phyloP scores from a whole-genome alignment of 768 basidiomycete species.

The Kwoniella sp. region DNA sequence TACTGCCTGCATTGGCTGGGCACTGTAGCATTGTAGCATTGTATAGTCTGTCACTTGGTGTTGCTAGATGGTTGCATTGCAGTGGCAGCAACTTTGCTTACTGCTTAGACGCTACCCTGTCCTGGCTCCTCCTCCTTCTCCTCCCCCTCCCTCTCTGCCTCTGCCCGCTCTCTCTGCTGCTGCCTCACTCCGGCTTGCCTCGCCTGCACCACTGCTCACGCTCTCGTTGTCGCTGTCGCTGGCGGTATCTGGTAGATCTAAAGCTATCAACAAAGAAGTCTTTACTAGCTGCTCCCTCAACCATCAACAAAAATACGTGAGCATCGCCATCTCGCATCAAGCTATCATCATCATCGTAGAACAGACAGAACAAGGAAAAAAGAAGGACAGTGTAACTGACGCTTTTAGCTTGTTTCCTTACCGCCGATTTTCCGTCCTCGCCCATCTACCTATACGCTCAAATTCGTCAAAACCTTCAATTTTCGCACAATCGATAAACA shows the following conservation, averaged over 20 bases:
- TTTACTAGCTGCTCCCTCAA: constrained; percentile 8
- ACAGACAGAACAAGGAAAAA: neutral
- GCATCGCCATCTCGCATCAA: neutral
- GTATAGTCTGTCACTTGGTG: too few relatives aligned
- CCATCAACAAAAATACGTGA: constrained; percentile 25
- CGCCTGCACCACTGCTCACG: neutral
- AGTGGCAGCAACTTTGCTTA: neutral
- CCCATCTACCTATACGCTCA: neutral
- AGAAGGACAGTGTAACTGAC: constrained; percentile 3
- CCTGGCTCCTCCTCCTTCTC: neutral
- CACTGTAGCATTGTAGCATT: too few relatives aligned
- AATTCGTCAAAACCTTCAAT: neutral
- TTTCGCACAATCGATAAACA: too few relatives aligned
- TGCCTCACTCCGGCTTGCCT: neutral
- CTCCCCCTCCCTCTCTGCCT: neutral
- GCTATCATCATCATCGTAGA: neutral
- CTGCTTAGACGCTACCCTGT: neutral
- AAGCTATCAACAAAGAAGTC: neutral
- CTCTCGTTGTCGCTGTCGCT: constrained; percentile 1
- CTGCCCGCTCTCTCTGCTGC: neutral
- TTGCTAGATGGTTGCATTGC: neutral
- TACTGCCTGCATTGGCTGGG: too few relatives aligned
- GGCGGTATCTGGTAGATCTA: neutral
- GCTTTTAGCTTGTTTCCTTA: neutral
- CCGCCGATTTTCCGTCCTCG: neutral